A percentile compares a stretch with the other conserved stretches of the same genome.
phyloP scores from a whole-genome alignment of 2,329 filamentous ascomycete genomes.

The Trichoderma atrobrunneum region DNA sequence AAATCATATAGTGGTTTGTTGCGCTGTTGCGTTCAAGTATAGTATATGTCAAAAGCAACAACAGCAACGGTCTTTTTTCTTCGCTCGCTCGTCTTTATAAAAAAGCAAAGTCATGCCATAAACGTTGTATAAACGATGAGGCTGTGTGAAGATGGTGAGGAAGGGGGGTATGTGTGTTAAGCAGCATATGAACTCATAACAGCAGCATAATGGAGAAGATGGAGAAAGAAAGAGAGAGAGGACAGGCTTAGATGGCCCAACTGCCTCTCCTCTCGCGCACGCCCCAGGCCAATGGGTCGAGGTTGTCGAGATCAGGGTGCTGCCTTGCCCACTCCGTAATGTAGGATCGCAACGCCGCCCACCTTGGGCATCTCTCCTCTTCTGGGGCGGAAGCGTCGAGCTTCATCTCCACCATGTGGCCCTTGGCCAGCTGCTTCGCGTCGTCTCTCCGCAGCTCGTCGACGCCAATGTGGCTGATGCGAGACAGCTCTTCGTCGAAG shows the following conservation, averaged over 20 bases:
- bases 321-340: conserved; percentile 88
- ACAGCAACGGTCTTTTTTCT: neutral
- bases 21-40: neutral
- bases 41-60: neutral
- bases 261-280: conserved; percentile 65
- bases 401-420: conserved; percentile 66
- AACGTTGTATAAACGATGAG: neutral
- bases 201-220: neutral
- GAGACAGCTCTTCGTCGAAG: conserved; percentile 81
- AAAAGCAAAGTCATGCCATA: neutral
- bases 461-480: conserved; percentile 70
- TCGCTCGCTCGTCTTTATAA: neutral
- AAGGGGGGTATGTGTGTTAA: neutral
- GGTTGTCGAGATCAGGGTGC: conserved; percentile 68
- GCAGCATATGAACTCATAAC: neutral
- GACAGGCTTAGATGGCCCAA: conserved; percentile 59
- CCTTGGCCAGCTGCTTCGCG: conserved; percentile 56
- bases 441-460: conserved; percentile 72
- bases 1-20: conserved; percentile 2
- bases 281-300: conserved; percentile 64
- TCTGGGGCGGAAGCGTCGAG: conserved; percentile 41
- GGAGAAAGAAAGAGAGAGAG: neutral
- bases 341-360: conserved; percentile 80
- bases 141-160: neutral
- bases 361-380: conserved; percentile 63